Base-by-base conservation (phyloP, 305 asterid genomes). In the Fraxinus ornus region DNA sequence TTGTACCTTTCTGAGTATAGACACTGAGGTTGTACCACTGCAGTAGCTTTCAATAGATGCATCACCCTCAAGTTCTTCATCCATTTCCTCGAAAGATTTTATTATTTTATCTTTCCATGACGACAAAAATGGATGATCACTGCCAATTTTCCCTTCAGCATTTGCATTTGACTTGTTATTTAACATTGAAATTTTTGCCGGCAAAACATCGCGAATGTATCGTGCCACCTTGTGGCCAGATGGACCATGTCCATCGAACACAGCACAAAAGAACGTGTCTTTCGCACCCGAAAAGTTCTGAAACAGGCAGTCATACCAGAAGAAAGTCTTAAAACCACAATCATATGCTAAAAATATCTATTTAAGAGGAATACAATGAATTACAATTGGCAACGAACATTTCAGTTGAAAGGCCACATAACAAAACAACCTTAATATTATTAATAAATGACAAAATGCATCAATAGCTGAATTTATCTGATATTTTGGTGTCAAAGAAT, bases 201-300 rank as follows among this genome's bases (percentile, higher is more conserved):
- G 99, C 87, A 95, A 85, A 60, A 60, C n/a, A 41, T 95, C 98
- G 0, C 99, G 99, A 13, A 92, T 79, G 36, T 89, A 93, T 0
- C 83, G 94, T 0, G 99, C 90, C 85, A 96, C 99, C 86, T 88
- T 91, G 87, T 95, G 98, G 57, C 99, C 99, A 0, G 92, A 89
- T 0, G 98, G 98, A 41, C 99, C 99, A 78, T 96, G 98, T 2
- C 99, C 98, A 30, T 95, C 98, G 32, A 95, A 92, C 73, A 95
- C 99, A 0, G 88, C 98, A 73, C 97, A 90, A 74, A 90, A 93
- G 82, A 86, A 80, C 88, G 82, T 80, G 84, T 92, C 98, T 86
- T 87, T 95, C 49, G 92, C 95, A 22, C 99, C 99, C 49, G 89
- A 80, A 84, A 93, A 95, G 78, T 86, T 89, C 98, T 94, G 91